Evolutionary conservation across 2,329 filamentous ascomycete species (phyloP), one percentile per base, ranked within the genome.

Genomic region (Dactylonectria macrodidyma): DNA sequence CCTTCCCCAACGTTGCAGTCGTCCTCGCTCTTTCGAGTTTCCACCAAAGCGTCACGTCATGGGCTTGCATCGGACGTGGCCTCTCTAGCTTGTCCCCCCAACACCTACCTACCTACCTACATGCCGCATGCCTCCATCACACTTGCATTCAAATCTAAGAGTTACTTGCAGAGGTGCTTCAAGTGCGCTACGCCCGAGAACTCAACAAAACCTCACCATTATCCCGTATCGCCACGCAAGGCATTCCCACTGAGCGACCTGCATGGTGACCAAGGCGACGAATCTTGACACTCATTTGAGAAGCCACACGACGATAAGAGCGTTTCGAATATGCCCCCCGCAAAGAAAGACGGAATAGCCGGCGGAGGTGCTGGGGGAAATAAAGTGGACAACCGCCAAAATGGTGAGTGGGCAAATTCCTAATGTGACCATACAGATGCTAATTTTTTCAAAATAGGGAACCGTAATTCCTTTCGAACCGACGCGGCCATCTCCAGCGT

Each of bases 401-500:
- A 83, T 65, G 82, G 82, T 83, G 70, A 57, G 75, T 76, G 51
- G n/a, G 51, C 24, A 33, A 56, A 50, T 50, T 30, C 24, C 63
- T 12, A 30, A 44, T 46, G 10, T 51, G 10, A 52, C 55, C 59
- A 12, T n/a, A 16, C n/a, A 46, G 38, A 38, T 24, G 69, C 70
- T 73, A 68, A 64, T 24, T n/a, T 66, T 6, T n/a, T 38, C 38
- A 12, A 14, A 26, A 51, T 22, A 96, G 93, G 92, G 70, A 87
- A 88, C 73, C 84, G 89, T 48, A 82, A 88, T 65, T 88, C 86
- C 26, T 98, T 98, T 83, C 91, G 92, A 71, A 98, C 95, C 26
- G 95, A 98, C 78, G 86, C 90, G 38, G 94, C 96, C 76, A 98
- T 98, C 70, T 96, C 95, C 8, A 93, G 92, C 71, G 88, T 88